phyloP scores from a whole-genome alignment of 169 alveolate species.

The Plasmodium vivax region DNA sequence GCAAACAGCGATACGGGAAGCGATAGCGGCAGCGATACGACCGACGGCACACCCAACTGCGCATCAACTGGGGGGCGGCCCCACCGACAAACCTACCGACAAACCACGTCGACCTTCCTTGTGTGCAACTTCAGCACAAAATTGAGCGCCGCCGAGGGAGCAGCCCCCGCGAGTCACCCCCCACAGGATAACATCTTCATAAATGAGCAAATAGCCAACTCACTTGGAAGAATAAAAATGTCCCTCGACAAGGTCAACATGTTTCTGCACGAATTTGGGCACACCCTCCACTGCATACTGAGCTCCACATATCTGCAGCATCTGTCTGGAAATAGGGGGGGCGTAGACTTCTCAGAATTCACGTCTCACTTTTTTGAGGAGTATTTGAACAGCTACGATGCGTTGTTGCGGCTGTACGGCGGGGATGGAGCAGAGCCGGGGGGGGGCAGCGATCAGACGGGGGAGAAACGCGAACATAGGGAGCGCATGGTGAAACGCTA shows the following conservation, averaged over 20 bases:
- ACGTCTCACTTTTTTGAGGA: constrained; percentile 85
- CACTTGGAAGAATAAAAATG: constrained; percentile 60
- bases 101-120: constrained; percentile 81
- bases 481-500: neutral
- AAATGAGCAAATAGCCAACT: constrained; percentile 1
- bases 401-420: constrained; percentile 16
- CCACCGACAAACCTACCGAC: constrained; percentile 75
- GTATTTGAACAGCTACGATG: constrained; percentile 60
- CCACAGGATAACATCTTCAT: neutral
- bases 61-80: neutral
- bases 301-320: constrained; percentile 85
- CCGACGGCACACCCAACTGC: neutral
- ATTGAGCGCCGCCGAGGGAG: neutral
- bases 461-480: no score
- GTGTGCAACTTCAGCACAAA: constrained; percentile 77
- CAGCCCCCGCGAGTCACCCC: neutral
- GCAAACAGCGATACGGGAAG: neutral
- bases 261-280: constrained; percentile 86
- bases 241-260: constrained; percentile 72
- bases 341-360: constrained; percentile 86
- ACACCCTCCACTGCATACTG: constrained; percentile 81
- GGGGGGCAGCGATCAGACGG: neutral
- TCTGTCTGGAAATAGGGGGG: constrained; percentile 86
- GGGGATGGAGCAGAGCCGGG: neutral
- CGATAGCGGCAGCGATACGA: neutral